Base-by-base conservation (phyloP, 768 basidiomycete species). In the Russula dissimulans region DNA sequence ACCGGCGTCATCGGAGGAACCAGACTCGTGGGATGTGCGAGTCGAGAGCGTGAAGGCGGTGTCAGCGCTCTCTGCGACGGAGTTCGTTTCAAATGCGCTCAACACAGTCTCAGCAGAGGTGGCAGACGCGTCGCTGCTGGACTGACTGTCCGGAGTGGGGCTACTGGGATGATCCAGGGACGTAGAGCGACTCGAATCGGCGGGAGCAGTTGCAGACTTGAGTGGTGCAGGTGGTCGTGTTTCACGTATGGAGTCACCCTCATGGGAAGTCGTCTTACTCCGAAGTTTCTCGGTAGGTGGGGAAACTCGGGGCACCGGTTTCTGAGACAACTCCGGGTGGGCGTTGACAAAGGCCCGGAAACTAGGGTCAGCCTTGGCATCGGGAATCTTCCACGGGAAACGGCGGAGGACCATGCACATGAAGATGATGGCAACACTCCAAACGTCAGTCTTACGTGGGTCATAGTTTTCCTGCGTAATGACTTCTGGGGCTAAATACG, bases 351-450 rank as follows among this genome's bases (percentile, higher is more conserved):
- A 99, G 8, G 92, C 85, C 61, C 86, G 83, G 78, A 92, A 99
- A 69, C 86, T 89, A 57, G 89, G 82, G 71, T 98, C 97, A 17
- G 85, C 84, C 80, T 95, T 95, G 68, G 85, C 78, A 70, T 99
- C 97, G 11, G 97, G 95, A 58, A 98, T 89, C 73, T 93, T 98
- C 97, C 97, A 99, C 5, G 97, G 97, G 78, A 99, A 99, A 54
- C 97, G 83, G 55, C 95, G 82, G 38, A 99, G 82, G 65, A 97
- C 78, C 97, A 99, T 99, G 78, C 97, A 99, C 79, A 98, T 84
- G 78, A 99, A 97, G 69, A 99, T 99, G 72, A 99, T 92, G 56
- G 91, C 97, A 41, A 95, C 86, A 67, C 89, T 90, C 97, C 97
- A 99, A 29, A 99, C 97, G 72, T 99, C 97, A 14, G 95, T 92